Evolutionary conservation across 1,284 basidiomycete genomes (phyloP), one percentile per base, ranked within the genome.

Genomic region (Malassezia obtusa): DNA sequence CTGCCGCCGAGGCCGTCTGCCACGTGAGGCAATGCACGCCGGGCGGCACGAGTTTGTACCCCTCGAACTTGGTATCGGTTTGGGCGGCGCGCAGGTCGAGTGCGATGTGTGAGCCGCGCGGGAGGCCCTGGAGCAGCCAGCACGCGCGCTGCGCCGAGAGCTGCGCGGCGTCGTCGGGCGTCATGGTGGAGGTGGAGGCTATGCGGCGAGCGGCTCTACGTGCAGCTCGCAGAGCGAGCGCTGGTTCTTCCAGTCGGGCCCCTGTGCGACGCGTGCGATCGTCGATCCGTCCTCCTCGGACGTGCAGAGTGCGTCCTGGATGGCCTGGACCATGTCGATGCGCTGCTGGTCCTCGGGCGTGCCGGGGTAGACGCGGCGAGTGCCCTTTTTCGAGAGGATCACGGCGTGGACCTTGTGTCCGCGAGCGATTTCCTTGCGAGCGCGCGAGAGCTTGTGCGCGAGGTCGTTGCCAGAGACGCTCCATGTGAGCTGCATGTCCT

Each of bases 401-500:
- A 30, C 46, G 7, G 50, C 47, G 22, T 38, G 44, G 11, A 52
- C 43, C 31, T 30, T 22, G 24, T 49, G 41, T 2, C 59, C 56
- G 5, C 45, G 39, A n/a, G 45, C 40, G 4, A 71, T 50, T 11
- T 69, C 62, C 39, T 57, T 58, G 17, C 49, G 52, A 0, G 60
- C 62, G 12, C 60, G 59, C 28, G 45, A 43, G 0, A 71, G 39
- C 38, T 69, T 69, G 51, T 71, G 67, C 2, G 50, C 19, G 2
- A 67, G 58, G 47, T 71, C 68, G 57, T 71, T 59, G 7, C 39
- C 38, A 4, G 52, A 53, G 8, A 67, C 62, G 14, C 44, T 51
- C 68, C 68, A 71, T 6, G 65, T 62, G 12, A 71, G 45, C 30
- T 63, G 61, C 4, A 71, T 45, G 25, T 64, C 62, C 28, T 71